A percentile compares a stretch with the other conserved stretches of the same genome.
phyloP scores from a whole-genome alignment of 805 yeast species.

The Yarrowia keelungensis region DNA sequence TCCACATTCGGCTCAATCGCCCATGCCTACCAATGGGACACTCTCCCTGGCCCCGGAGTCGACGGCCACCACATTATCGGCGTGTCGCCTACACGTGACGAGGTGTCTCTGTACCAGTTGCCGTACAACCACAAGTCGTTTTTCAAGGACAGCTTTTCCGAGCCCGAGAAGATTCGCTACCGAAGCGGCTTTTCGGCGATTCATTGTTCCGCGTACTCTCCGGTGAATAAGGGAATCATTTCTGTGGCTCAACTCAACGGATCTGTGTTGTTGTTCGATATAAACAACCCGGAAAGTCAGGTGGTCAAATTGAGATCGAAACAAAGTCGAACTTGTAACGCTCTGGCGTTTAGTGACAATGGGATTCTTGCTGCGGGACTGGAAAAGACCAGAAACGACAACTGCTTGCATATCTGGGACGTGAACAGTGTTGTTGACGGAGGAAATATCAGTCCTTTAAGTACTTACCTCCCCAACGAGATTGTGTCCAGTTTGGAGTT shows the following conservation, averaged over 20 bases:
- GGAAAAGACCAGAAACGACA: conserved; percentile 78
- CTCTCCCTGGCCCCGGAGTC: conserved; percentile 46
- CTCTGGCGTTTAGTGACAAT: conserved; percentile 69
- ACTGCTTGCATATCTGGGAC: conserved; percentile 82
- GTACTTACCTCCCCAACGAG: conserved; percentile 68
- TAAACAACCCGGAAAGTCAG: conserved; percentile 51
- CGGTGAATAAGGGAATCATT: conserved; percentile 53
- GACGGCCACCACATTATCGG: conserved; percentile 66
- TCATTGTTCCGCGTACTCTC: conserved; percentile 70
- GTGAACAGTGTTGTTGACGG: conserved; percentile 54
- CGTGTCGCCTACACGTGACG: conserved; percentile 81
- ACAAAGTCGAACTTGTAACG: conserved; percentile 76
- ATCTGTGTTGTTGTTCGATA: conserved; percentile 65
- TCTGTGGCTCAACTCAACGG: conserved; percentile 83
- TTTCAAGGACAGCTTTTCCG: neutral
- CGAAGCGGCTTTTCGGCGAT: conserved; percentile 68
- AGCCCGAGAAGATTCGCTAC: conserved; percentile 39
- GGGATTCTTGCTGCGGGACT: conserved; percentile 78
- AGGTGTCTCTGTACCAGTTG: conserved; percentile 61
- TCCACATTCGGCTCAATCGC: conserved; percentile 65
- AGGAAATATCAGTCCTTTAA: conserved; percentile 41
- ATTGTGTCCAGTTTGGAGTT: conserved; percentile 73
- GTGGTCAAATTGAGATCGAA: conserved; percentile 60
- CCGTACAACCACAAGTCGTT: conserved; percentile 37
- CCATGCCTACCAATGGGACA: conserved; percentile 68